A percentile compares a stretch with the other conserved stretches of the same genome.
phyloP scores from a whole-genome alignment of 2,329 filamentous ascomycete genomes.

The Fusarium falciforme region DNA sequence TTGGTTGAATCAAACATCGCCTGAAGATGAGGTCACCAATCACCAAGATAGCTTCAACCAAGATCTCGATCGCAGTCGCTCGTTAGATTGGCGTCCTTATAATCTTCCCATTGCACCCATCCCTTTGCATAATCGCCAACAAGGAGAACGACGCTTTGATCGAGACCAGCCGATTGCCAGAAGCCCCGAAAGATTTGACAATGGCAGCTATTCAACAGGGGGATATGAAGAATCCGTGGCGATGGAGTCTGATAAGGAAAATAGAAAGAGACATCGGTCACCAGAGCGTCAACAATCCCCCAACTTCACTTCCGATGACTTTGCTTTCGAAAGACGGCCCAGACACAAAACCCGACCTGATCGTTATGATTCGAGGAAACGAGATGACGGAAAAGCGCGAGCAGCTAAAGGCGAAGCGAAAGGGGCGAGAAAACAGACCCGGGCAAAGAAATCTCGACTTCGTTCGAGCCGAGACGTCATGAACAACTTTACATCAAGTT shows the following conservation, averaged over 20 bases:
- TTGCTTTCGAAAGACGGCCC: constrained; percentile 59
- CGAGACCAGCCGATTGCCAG: background rate
- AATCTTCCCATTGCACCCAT: constrained; percentile 7
- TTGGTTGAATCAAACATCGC: constrained; percentile 19
- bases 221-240: background rate
- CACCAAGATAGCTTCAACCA: background rate
- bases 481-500: constrained; percentile 65
- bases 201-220: background rate
- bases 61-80: background rate
- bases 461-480: constrained; percentile 61
- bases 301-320: background rate
- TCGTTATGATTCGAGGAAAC: constrained; percentile 62
- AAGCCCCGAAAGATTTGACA: constrained; percentile 1
- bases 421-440: constrained; percentile 6
- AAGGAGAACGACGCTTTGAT: background rate
- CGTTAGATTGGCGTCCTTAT: constrained; percentile 13
- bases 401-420: constrained; percentile 16
- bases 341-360: constrained; percentile 68
- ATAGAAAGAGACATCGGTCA: constrained; percentile 2
- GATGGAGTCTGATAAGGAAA: constrained; percentile 13
- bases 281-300: background rate
- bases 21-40: background rate
- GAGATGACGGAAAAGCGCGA: background rate
- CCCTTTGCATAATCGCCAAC: background rate
- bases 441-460: constrained; percentile 44